Evolutionary conservation across 768 basidiomycete genomes (phyloP).

Genomic region (Podaxis sp.): DNA sequence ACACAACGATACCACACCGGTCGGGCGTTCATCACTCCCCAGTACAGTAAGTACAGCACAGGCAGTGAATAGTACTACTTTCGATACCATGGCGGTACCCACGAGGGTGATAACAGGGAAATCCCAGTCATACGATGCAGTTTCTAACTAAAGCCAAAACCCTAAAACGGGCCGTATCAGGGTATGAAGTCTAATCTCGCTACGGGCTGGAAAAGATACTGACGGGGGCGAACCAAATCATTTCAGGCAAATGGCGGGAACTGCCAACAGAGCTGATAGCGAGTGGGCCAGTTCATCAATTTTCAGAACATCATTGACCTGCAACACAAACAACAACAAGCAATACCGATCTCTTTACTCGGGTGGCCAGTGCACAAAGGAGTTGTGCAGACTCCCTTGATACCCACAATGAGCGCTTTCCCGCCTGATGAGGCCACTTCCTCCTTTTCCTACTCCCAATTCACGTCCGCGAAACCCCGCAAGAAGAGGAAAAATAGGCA

Average conservation of each 20-base stretch:
- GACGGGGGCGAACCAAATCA: neutral
- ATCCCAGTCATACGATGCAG: neutral
- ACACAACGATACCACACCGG: neutral
- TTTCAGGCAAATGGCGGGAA: neutral
- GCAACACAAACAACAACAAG: too few relatives aligned
- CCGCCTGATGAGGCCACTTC: slow-evolving; percentile 6
- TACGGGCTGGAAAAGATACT: neutral
- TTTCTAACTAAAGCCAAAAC: slow-evolving; percentile 6
- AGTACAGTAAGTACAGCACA: neutral
- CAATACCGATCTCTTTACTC: too few relatives aligned
- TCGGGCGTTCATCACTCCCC: neutral
- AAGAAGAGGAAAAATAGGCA: slow-evolving; percentile 46
- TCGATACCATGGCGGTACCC: neutral
- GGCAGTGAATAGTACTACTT: neutral
- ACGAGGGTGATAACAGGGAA: neutral
- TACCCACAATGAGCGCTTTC: slow-evolving; percentile 16
- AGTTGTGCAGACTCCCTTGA: neutral
- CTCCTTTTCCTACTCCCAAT: slow-evolving; percentile 46
- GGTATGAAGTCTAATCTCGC: neutral
- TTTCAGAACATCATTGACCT: too few relatives aligned
- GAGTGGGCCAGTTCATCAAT: slow-evolving; percentile 19
- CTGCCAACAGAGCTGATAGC: slow-evolving; percentile 10
- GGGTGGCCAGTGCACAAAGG: neutral
- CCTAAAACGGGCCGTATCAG: slow-evolving; percentile 17
- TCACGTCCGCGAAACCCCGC: slow-evolving; percentile 45